Evolutionary conservation across 257 asterid species (phyloP).

Genomic region (Pogostemon cablin): DNA sequence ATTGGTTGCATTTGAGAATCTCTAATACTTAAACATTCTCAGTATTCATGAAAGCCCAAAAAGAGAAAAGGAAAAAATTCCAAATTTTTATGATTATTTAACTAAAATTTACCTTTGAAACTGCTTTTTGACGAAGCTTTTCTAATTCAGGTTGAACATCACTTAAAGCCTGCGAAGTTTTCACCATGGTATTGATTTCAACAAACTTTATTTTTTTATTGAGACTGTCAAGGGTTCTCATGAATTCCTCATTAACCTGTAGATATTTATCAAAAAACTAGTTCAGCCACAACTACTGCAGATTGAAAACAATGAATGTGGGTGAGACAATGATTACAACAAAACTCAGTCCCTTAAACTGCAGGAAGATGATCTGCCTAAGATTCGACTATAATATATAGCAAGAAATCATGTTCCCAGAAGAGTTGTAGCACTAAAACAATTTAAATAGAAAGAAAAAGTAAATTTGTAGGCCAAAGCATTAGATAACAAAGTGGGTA

Average conservation of each 20-base stretch:
- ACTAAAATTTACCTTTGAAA: slow-evolving; percentile 72
- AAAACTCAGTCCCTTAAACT: slow-evolving; percentile 18
- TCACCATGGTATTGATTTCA: slow-evolving; percentile 76
- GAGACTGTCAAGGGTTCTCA: slow-evolving; percentile 85
- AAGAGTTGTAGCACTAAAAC: slow-evolving; percentile 9
- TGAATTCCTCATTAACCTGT: slow-evolving; percentile 93
- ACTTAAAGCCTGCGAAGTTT: slow-evolving; percentile 80
- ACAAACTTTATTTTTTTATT: slow-evolving; percentile 88
- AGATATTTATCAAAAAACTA: slow-evolving; percentile 33
- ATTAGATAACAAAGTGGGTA: slow-evolving; percentile 23
- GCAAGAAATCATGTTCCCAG: slow-evolving; percentile 18
- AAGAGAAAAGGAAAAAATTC: slow-evolving; percentile 13
- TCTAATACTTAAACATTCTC: slow-evolving; percentile 3
- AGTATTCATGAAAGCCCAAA: background rate
- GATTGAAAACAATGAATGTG: slow-evolving; percentile 32
- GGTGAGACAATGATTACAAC: slow-evolving; percentile 20
- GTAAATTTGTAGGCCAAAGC: slow-evolving; percentile 18
- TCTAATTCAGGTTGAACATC: slow-evolving; percentile 97
- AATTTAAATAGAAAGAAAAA: slow-evolving; percentile 23
- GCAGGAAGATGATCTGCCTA: slow-evolving; percentile 24
- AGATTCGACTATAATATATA: slow-evolving; percentile 23
- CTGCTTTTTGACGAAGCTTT: slow-evolving; percentile 95
- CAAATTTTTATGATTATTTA: slow-evolving; percentile 18
- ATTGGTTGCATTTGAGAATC: slow-evolving; percentile 25
- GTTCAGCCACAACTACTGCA: slow-evolving; percentile 32